Percentiles rank a stretch among this genome's conserved stretches.
These are phyloP conservation scores for Candida dubliniensis DNA, from an alignment of 1,139 yeast genomes.

Conservation along the genomic window DNA sequence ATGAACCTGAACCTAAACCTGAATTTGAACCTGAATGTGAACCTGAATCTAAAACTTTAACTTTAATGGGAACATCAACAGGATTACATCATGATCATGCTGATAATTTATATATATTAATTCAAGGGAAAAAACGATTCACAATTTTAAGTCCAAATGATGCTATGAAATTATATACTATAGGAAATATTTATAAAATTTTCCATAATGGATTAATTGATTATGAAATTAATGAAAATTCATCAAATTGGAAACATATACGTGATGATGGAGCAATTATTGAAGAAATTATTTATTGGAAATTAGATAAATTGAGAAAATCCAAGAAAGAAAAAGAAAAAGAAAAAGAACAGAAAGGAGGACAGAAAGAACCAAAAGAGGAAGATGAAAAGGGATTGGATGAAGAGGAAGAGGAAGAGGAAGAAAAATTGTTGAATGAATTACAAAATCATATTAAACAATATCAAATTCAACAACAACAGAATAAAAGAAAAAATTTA, in stretches of 20 bases:
- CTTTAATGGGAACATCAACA: slow-evolving; percentile 68
- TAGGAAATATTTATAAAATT: slow-evolving; percentile 53
- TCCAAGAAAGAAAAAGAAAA: no score
- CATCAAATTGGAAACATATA: slow-evolving; percentile 59
- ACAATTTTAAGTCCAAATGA: slow-evolving; percentile 64
- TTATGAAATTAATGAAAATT: slow-evolving; percentile 49
- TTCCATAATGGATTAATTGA: slow-evolving; percentile 67
- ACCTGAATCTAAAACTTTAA: no score
- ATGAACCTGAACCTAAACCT: no score
- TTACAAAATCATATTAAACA: slow-evolving; percentile 18
- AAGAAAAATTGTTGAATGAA: slow-evolving; percentile 13
- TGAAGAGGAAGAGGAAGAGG: slow-evolving; percentile 8
- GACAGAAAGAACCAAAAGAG: no score
- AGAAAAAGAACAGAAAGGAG: no score
- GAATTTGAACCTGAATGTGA: no score
- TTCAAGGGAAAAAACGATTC: slow-evolving; percentile 63
- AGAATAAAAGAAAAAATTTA: slow-evolving; percentile 1
- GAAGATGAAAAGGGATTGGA: no score
- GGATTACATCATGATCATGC: slow-evolving; percentile 85
- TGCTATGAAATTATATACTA: slow-evolving; percentile 56
- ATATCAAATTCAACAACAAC: background rate
- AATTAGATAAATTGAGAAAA: slow-evolving; percentile 15
- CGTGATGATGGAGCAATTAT: slow-evolving; percentile 63
- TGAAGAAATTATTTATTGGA: slow-evolving; percentile 46
- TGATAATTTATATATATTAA: slow-evolving; percentile 63